These are phyloP conservation scores for Arthromyces matolae DNA, from an alignment of 768 basidiomycete species.

Conservation along the genomic window DNA sequence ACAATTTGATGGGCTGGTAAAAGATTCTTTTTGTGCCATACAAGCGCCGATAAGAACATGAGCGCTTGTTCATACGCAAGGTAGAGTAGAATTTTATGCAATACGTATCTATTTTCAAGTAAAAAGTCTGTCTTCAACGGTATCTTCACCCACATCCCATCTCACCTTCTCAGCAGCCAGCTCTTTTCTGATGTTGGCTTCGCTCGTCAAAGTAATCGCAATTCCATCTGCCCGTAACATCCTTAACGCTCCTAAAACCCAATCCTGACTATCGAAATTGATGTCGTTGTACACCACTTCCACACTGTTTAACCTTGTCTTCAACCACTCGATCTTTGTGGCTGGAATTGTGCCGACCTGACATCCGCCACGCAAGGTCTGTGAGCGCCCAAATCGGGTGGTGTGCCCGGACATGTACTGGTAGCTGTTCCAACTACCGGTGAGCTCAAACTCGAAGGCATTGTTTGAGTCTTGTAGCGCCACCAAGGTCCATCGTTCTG, in stretches of 20 bases:
- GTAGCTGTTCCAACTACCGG: conserved; percentile 24
- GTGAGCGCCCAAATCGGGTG: conserved; percentile 12
- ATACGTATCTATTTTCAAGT: neutral
- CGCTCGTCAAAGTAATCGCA: conserved; percentile 13
- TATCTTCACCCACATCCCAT: conserved; percentile 26
- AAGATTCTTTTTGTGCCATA: no score
- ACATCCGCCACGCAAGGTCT: conserved; percentile 24
- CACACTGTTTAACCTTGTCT: conserved; percentile 16
- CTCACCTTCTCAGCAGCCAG: conserved; percentile 17
- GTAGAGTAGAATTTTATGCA: no score
- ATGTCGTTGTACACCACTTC: conserved; percentile 18
- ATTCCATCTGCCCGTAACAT: conserved; percentile 21
- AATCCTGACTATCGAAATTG: conserved; percentile 25
- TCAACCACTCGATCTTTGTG: conserved; percentile 20
- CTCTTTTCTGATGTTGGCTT: conserved; percentile 13
- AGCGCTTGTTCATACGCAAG: no score
- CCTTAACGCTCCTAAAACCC: conserved; percentile 24
- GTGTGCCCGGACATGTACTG: conserved; percentile 14
- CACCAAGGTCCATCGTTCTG: conserved; percentile 27
- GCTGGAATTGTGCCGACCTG: conserved; percentile 20
- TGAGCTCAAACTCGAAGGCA: conserved; percentile 21
- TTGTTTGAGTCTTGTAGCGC: conserved; percentile 18
- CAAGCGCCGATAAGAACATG: no score
- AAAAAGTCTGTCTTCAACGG: conserved; percentile 22
- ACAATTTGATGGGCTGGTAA: no score